These are phyloP conservation scores for Caulochytrium protostelioides DNA, from an alignment of 371 early-diverging fungal genomes.

Conservation along the genomic window DNA sequence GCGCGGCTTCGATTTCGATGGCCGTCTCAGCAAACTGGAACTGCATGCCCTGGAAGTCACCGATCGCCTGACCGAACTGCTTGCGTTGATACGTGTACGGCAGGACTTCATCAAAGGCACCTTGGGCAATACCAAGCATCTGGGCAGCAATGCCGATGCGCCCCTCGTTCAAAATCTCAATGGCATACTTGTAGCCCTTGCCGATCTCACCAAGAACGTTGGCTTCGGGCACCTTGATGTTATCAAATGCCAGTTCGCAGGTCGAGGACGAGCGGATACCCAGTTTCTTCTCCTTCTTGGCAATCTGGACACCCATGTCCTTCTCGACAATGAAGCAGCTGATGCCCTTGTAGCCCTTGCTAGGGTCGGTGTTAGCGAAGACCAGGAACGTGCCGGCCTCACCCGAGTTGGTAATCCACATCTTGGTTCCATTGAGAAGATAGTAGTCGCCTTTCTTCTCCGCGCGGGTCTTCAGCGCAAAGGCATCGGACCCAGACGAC, in stretches of 20 bases:
- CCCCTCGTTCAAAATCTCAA: conserved; percentile 93
- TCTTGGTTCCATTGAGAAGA: conserved; percentile 73
- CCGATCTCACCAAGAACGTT: conserved; percentile 84
- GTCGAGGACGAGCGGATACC: conserved; percentile 93
- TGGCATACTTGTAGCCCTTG: conserved; percentile 95
- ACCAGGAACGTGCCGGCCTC: conserved; percentile 91
- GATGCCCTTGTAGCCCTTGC: conserved; percentile 92
- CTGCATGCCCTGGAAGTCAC: conserved; percentile 83
- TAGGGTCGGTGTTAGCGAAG: conserved; percentile 88
- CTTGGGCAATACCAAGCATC: conserved; percentile 93
- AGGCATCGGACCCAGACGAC: conserved; percentile 84
- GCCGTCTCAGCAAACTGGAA: conserved; percentile 89
- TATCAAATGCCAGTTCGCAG: conserved; percentile 81
- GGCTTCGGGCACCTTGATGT: conserved; percentile 61
- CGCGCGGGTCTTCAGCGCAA: conserved; percentile 82
- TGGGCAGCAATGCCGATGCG: conserved; percentile 96
- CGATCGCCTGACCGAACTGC: conserved; percentile 72
- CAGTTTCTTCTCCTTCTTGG: conserved; percentile 93
- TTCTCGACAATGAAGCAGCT: conserved; percentile 92
- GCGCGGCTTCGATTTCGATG: conserved; percentile 87
- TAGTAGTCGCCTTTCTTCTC: conserved; percentile 76
- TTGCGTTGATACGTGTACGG: conserved; percentile 88
- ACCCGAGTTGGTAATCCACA: conserved; percentile 44
- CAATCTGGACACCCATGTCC: conserved; percentile 77
- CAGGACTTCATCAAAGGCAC: conserved; percentile 68